A percentile compares a stretch with the other conserved stretches of the same genome.
Evolutionary conservation across 495 filamentous ascomycete species (phyloP).

Genomic region (Penicillium ucsense): DNA sequence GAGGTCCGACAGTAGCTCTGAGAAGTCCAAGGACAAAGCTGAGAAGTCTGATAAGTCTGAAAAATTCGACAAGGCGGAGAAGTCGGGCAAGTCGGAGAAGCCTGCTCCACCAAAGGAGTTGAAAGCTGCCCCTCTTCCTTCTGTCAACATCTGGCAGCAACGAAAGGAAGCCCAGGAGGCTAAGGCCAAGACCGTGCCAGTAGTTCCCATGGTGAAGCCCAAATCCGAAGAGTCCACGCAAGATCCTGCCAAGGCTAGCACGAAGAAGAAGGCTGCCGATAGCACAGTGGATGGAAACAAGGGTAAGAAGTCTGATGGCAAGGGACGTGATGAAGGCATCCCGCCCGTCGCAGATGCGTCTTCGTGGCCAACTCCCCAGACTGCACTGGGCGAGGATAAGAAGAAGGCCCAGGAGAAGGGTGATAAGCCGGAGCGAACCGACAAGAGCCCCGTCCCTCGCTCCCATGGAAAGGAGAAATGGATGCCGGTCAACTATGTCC

Average conservation of each 20-base stretch:
- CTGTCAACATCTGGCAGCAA: slow-evolving; percentile 79
- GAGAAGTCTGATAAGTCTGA: slow-evolving; percentile 25
- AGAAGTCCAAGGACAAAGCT: slow-evolving; percentile 30
- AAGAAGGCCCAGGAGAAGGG: slow-evolving; percentile 54
- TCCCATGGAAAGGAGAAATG: slow-evolving; percentile 62
- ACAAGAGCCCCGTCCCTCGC: slow-evolving; percentile 42
- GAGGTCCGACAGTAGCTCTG: slow-evolving; percentile 21
- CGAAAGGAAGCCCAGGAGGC: slow-evolving; percentile 59
- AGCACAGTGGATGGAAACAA: slow-evolving; percentile 18
- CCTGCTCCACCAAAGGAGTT: slow-evolving; percentile 48
- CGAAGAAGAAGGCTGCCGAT: slow-evolving; percentile 39
- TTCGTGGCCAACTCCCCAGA: slow-evolving; percentile 86
- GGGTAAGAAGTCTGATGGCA: slow-evolving; percentile 35
- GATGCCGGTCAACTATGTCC: slow-evolving; percentile 63
- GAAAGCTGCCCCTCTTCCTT: slow-evolving; percentile 69
- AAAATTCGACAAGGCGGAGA: slow-evolving; percentile 24
- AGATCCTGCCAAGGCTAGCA: slow-evolving; percentile 34
- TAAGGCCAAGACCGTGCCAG: slow-evolving; percentile 47
- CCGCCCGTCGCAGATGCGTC: slow-evolving; percentile 59
- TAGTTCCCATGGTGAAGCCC: slow-evolving; percentile 17
- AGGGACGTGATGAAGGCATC: slow-evolving; percentile 38
- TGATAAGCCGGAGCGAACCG: slow-evolving; percentile 61
- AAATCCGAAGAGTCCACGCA: slow-evolving; percentile 33
- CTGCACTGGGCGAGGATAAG: slow-evolving; percentile 62
- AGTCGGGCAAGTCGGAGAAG: slow-evolving; percentile 14